Evolutionary conservation across 2,329 filamentous ascomycete genomes (phyloP), one percentile per base, ranked within the genome.

Genomic region (Neoascochyta sp.): DNA sequence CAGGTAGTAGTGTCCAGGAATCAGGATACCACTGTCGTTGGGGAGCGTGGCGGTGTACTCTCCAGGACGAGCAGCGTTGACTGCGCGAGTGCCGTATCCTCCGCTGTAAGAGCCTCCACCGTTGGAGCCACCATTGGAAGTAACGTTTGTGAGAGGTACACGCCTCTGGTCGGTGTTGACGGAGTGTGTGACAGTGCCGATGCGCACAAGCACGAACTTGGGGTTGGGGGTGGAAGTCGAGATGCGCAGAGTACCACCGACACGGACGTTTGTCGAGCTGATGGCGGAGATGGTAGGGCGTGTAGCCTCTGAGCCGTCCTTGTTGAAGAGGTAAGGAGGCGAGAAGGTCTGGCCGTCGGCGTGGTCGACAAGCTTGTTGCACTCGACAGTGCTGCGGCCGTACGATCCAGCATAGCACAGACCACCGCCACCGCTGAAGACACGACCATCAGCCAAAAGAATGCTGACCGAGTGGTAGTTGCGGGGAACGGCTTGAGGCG

Each of bases 121-220:
- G n/a, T n/a, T n/a, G n/a, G n/a, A n/a, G 9, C 16, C 18, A 13
- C 39, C 42, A 6, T 31, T 34, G 3, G 18, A 18, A 9, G 26
- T 32, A 10, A 51, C 29, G 6, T 25, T 34, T 9, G 29, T 41
- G 12, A 54, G 25, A 2, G 50, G 50, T 3, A 53, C 30, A 13
- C 47, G 51, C 10, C 50, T 36, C 34, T 56, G 52, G 18, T 54
- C 50, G n/a, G 25, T 54, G 25, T 56, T 56, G 13, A 54, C 43
- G 4, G 51, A 52, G 29, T 56, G 52, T 7, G 52, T 55, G 10
- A 51, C 52, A 24, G 32, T 52, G 9, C 51, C 51, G 12, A 56
- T 52, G 16, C 52, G 44, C 1, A 54, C 34, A 5, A 54, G 29
- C 5, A 34, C 35, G 10, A 50, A 44, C 16, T 34, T 42, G 1